Percentiles rank a stretch among this genome's conserved stretches.
Conservation (phyloP, 1,284 basidiomycete species). For the Sphagnurus paluster region DNA sequence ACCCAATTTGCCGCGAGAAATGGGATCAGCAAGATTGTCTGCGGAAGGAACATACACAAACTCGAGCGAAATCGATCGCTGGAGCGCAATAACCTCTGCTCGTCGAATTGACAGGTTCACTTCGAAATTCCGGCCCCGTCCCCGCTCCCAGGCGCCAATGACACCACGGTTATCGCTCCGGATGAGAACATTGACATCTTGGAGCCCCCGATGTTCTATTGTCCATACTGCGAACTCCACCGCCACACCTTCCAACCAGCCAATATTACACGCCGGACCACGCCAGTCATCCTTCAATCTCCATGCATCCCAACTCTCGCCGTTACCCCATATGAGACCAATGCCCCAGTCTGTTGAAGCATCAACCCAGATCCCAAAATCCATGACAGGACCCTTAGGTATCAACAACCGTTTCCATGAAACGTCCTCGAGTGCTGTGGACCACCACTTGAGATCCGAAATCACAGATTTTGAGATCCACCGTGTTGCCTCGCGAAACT, state of each 20-base stretch:
- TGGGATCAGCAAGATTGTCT: constrained; percentile 17
- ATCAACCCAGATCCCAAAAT: constrained; percentile 21
- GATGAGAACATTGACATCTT: constrained; percentile 20
- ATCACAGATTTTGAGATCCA: constrained; percentile 22
- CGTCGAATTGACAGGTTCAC: constrained; percentile 25
- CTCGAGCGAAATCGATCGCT: constrained; percentile 6
- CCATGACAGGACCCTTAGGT: constrained; percentile 3
- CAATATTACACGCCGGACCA: neutral
- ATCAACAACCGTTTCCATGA: neutral
- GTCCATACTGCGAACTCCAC: constrained; percentile 18
- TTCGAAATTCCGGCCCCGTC: constrained; percentile 23
- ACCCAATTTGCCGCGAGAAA: constrained; percentile 19
- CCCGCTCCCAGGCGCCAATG: constrained; percentile 27
- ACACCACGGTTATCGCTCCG: constrained; percentile 36
- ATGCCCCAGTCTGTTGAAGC: constrained; percentile 33
- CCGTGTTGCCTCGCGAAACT: constrained; percentile 13
- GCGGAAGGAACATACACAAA: constrained; percentile 5
- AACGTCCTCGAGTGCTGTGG: neutral
- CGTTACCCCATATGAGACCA: constrained; percentile 27
- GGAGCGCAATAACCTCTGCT: neutral
- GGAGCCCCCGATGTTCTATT: constrained; percentile 3
- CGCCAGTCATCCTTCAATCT: constrained; percentile 22
- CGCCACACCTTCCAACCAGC: constrained; percentile 2
- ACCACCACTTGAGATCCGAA: constrained; percentile 6
- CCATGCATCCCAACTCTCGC: constrained; percentile 26